phyloP scores from a whole-genome alignment of 169 alveolate species.

The Blepharisma undulans region DNA sequence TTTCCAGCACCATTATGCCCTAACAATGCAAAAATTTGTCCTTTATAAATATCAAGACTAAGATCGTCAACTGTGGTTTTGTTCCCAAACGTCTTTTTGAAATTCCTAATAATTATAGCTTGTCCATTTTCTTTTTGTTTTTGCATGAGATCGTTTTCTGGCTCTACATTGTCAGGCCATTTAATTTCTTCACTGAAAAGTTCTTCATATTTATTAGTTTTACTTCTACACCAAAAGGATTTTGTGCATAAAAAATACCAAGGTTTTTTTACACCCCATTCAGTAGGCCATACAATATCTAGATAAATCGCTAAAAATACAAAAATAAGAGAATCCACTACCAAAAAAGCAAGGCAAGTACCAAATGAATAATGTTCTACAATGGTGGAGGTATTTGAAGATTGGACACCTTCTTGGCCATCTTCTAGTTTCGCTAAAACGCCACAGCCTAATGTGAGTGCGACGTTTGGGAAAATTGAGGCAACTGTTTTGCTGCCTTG shows the following conservation, averaged over 20 bases:
- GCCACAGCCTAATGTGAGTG: not conserved
- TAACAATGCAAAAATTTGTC: conserved; percentile 67
- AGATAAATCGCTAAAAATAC: conserved; percentile 40
- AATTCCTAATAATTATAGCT: conserved; percentile 47
- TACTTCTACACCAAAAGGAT: conserved; percentile 35
- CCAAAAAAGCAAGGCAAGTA: conserved; percentile 35
- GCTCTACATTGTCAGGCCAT: conserved; percentile 19
- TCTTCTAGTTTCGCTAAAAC: not conserved
- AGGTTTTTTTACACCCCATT: conserved; percentile 50
- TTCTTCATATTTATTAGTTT: not conserved
- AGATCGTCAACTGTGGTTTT: conserved; percentile 68
- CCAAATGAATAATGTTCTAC: conserved; percentile 45
- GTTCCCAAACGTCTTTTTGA: conserved; percentile 59
- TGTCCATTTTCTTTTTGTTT: conserved; percentile 52
- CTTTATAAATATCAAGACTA: conserved; percentile 54
- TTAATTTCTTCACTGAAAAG: not conserved
- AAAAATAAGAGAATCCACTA: conserved; percentile 35
- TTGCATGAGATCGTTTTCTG: conserved; percentile 16
- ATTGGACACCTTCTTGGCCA: conserved; percentile 2
- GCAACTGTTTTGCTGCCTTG: not conserved
- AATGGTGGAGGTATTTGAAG: not conserved
- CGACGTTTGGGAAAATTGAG: not conserved
- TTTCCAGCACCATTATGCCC: conserved; percentile 87
- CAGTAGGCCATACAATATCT: conserved; percentile 55
- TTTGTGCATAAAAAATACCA: conserved; percentile 39